phyloP scores from a whole-genome alignment of 2,329 filamentous ascomycete species.

The Hyphodiscus sp. region DNA sequence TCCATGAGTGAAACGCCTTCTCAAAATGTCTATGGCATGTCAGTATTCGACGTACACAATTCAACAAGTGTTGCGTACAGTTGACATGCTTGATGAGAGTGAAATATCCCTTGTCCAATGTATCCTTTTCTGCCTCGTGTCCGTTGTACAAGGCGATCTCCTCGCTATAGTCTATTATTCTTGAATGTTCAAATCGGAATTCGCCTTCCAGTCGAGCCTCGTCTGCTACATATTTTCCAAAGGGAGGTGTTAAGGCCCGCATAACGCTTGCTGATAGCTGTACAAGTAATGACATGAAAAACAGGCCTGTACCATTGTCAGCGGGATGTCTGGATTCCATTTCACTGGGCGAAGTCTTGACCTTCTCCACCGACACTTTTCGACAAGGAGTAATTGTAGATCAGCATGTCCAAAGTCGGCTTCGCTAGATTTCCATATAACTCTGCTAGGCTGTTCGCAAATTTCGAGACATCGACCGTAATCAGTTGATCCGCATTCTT shows the following conservation, averaged over 20 bases:
- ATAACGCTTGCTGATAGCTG: conserved; percentile 87
- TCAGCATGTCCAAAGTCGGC: conserved; percentile 87
- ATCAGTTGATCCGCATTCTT: conserved; percentile 98
- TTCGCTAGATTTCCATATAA: conserved; percentile 96
- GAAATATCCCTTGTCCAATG: conserved; percentile 96
- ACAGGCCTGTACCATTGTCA: conserved; percentile 46
- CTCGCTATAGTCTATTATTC: conserved; percentile 92
- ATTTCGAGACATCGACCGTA: conserved; percentile 91
- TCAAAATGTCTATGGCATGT: conserved; percentile 60
- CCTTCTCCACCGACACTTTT: conserved; percentile 91
- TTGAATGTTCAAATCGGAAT: conserved; percentile 90
- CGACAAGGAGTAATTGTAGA: conserved; percentile 92
- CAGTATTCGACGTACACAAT: conserved; percentile 1
- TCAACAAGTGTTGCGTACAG: conserved; percentile 21
- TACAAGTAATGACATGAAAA: conserved; percentile 91
- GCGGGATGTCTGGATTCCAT: neutral
- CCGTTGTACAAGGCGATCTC: conserved; percentile 90
- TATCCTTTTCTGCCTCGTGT: conserved; percentile 92
- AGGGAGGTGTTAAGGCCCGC: conserved; percentile 89
- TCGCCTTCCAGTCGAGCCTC: conserved; percentile 92
- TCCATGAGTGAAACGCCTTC: conserved; percentile 90
- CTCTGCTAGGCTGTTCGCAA: conserved; percentile 90
- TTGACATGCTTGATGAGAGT: conserved; percentile 99
- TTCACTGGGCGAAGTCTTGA: neutral
- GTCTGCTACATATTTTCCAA: conserved; percentile 95